Evolutionary conservation across 2,329 filamentous ascomycete species (phyloP), one percentile per base, ranked within the genome.

Genomic region (Colletotrichum echinochloae): DNA sequence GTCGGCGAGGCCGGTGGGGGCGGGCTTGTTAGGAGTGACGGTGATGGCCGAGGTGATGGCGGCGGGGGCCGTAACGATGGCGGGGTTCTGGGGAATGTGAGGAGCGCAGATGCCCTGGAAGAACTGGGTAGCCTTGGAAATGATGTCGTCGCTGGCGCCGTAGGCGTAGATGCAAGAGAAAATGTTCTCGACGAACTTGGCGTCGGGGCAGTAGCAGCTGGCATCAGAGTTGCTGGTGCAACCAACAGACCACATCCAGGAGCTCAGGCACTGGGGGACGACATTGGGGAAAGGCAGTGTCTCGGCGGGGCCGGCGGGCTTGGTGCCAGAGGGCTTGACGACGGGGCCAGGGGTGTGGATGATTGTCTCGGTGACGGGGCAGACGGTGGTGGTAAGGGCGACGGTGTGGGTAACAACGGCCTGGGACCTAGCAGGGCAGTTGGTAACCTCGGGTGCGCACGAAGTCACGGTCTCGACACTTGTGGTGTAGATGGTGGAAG

Each of bases 21-120:
- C 86, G 67, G 88, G 88, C 30, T 83, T 83, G 18, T 79, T 74
- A 55, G 84, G 80, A 18, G 84, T 84, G 70, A 85, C 83, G 39
- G 88, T 87, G 77, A 89, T 85, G 81, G 91, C 87, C 65, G 86
- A 86, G 75, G 89, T 89, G 79, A 89, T 84, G 48, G 86, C 85
- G 30, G 92, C 89, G 75, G 94, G 90, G 73, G 88, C 90, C 60
- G 92, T 97, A 78, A 94, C 89, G 77, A 98, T 93, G 73, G 87
- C 93, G n/a, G 95, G 94, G 88, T 98, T 97, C 79, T 88, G 76
- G 20, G 87, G 85, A 44, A 94, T 87, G 81, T 91, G 91, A 63
- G 87, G 83, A 68, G 92, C 94, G 84, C 95, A 98, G 83, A 98
- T 93, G 80, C 95, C 95, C 81, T 95, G 91, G 86, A 98, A 92